Evolutionary conservation across 345 rosid species (phyloP).

Genomic region (Brassica rapa): DNA sequence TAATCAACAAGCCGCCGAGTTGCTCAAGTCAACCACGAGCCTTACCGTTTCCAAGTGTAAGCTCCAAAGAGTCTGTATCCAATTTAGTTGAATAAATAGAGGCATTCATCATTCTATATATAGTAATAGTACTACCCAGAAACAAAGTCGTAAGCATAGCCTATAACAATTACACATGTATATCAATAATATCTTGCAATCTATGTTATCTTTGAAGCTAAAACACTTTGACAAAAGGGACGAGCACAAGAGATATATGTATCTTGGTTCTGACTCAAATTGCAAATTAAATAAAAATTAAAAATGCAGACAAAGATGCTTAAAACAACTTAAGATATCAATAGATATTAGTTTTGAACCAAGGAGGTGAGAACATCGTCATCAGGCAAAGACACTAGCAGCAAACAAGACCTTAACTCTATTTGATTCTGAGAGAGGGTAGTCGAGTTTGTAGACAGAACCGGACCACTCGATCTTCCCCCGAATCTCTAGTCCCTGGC

Average conservation of each 20-base stretch:
- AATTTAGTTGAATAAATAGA: not conserved
- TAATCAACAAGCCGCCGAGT: too few species aligned
- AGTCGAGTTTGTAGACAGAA: not conserved
- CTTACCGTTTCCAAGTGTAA: too few species aligned
- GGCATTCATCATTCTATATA: not conserved
- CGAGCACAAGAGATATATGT: not conserved
- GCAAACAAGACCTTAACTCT: not conserved
- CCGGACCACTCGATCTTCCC: slow-evolving; percentile 12
- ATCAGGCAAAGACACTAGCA: not conserved
- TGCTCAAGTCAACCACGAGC: too few species aligned
- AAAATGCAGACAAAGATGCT: not conserved
- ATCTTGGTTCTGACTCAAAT: not conserved
- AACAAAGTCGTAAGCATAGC: not conserved
- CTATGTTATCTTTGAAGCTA: not conserved
- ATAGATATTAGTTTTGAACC: too few species aligned
- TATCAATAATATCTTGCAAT: not conserved
- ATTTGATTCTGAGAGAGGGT: not conserved
- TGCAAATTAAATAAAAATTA: too few species aligned
- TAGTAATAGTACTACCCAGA: not conserved
- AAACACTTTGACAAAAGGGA: not conserved
- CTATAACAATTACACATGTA: not conserved
- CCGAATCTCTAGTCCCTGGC: not conserved
- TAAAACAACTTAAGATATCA: too few species aligned
- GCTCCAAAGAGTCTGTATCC: not conserved
- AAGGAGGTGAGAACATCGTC: not conserved